Base-by-base conservation (phyloP, 371 early-diverging fungal genomes). In the Aphelidium insulamus region DNA sequence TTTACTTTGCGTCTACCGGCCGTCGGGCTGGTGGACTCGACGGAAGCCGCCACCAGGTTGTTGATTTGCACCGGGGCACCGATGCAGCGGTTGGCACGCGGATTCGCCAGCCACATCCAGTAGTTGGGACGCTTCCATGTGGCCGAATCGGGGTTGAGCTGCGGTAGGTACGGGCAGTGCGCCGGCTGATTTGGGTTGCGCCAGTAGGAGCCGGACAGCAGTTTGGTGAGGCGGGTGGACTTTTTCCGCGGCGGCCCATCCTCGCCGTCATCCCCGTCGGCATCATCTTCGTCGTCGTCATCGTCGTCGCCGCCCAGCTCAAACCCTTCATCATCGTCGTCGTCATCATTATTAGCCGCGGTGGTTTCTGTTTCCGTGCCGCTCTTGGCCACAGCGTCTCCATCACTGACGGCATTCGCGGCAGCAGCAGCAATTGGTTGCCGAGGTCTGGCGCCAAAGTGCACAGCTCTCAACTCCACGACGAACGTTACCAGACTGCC, bases 51-150 rank as follows among this genome's bases (percentile, higher is more conserved):
- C 1, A 53, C 66, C 37, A 84, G 54, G 43, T 84, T 82, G 19
- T 68, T 68, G 19, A 90, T 68, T 36, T 72, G 72, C 33, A 62
- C 52, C n/a, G 79, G 77, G 15, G 69, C 57, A 20, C 69, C 64
- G 9, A 91, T 70, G 35, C 81, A 69, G 33, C 80, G 76, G 47
- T 78, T 74, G 30, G 70, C 69, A 46, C 69, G 70, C 38, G 63
- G 67, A 47, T 85, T 80, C 26, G 77, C 84, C 49, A 92, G 56
- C 36, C 80, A 65, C 22, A 92, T 61, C 87, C 87, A 91, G 88
- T 88, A 94, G 46, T 59, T 67, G 30, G 85, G 77, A 33, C 68
- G 74, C 59, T 81, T 83, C 39, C n/a, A n/a, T n/a, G n/a, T n/a
- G n/a, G n/a, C n/a, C n/a, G n/a, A n/a, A n/a, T 54, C 33, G 32